Evolutionary conservation across 129 eudicot genomes (phyloP).

Genomic region (Saposhnikovia divaricata): DNA sequence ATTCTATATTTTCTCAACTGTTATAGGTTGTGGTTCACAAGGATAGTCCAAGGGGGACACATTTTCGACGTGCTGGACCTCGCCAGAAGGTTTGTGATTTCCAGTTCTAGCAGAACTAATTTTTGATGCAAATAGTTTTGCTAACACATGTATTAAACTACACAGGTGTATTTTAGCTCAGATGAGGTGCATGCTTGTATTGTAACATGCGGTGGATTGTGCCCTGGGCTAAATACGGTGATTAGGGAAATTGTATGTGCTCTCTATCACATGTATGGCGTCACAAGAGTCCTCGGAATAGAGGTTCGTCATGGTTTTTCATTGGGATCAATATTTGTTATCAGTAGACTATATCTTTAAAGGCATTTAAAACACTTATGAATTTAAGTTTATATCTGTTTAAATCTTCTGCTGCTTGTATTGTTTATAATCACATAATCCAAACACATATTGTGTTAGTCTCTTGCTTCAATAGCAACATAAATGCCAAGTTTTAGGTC

Average conservation of each 20-base stretch:
- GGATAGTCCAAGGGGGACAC: constrained; percentile 76
- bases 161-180: constrained; percentile 74
- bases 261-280: constrained; percentile 85
- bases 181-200: constrained; percentile 89
- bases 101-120: not conserved
- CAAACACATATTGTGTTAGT: too few relatives aligned
- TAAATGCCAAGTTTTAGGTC: not conserved
- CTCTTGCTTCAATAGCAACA: not conserved
- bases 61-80: constrained; percentile 95
- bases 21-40: constrained; percentile 69
- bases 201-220: constrained; percentile 89
- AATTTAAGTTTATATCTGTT: not conserved
- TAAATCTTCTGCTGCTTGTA: not conserved
- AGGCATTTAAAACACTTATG: not conserved
- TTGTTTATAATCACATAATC: not conserved
- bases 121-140: not conserved
- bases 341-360: not conserved
- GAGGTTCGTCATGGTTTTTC: constrained; percentile 30
- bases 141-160: constrained; percentile 18
- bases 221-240: constrained; percentile 90
- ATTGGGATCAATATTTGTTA: not conserved
- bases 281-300: constrained; percentile 74
- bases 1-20: not conserved
- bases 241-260: constrained; percentile 88
- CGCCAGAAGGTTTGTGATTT: constrained; percentile 55